These are phyloP conservation scores for Eucalyptus pauciflora DNA, from an alignment of 345 rosid genomes.

Conservation along the genomic window DNA sequence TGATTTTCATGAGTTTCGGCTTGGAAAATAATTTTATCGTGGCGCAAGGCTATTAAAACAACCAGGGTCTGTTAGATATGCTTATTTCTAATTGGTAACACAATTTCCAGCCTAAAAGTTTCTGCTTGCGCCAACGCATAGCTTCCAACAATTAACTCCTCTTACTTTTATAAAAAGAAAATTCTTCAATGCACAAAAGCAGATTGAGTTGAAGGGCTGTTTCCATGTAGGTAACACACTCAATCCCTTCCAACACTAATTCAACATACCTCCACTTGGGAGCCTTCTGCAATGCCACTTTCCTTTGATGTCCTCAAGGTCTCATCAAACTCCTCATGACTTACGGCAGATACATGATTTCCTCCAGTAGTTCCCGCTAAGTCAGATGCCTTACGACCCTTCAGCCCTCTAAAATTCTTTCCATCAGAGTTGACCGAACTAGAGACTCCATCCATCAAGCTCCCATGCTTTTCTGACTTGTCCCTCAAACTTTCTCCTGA, in stretches of 20 bases:
- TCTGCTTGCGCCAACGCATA: neutral
- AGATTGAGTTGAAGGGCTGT: neutral
- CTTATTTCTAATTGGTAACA: neutral
- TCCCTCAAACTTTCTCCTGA: conserved; percentile 16
- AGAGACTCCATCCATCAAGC: conserved; percentile 20
- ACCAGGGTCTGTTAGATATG: neutral
- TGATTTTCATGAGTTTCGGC: neutral
- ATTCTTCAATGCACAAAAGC: neutral
- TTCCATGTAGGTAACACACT: neutral
- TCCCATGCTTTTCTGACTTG: conserved; percentile 23
- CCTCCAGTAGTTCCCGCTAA: conserved; percentile 18
- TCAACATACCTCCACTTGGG: conserved; percentile 72
- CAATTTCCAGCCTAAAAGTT: neutral
- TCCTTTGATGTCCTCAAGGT: conserved; percentile 15
- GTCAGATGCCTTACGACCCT: conserved; percentile 27
- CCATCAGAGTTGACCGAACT: conserved; percentile 20
- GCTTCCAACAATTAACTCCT: neutral
- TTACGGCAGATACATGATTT: conserved; percentile 24
- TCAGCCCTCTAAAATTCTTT: conserved; percentile 32
- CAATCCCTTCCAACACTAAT: neutral
- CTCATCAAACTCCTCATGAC: conserved; percentile 22
- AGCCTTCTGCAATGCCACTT: conserved; percentile 52
- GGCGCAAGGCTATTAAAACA: neutral
- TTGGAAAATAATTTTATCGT: neutral
- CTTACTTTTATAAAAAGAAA: neutral